phyloP scores from a whole-genome alignment of 2,329 filamentous ascomycete species.

The Sarocladium oryzae region DNA sequence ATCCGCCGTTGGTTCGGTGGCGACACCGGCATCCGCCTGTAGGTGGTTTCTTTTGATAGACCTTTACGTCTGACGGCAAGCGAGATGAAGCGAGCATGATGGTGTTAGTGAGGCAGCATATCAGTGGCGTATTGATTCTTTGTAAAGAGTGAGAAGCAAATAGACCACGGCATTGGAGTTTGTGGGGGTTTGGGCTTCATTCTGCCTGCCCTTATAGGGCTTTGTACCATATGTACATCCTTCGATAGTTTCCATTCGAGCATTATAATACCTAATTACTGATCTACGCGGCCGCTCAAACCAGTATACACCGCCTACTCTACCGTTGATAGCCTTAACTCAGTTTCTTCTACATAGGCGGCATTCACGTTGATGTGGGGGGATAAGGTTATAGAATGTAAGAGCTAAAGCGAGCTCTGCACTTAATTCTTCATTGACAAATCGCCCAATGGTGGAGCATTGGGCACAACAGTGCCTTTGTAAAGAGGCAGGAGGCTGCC shows the following conservation, averaged over 20 bases:
- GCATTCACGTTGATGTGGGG: too few species aligned
- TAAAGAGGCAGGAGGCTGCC: not conserved
- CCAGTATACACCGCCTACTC: too few species aligned
- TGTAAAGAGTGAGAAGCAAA: not conserved
- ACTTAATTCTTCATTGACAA: too few species aligned
- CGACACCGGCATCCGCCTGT: slow-evolving; percentile 29
- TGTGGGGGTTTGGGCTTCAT: not conserved
- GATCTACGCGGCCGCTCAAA: too few species aligned
- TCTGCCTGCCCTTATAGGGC: not conserved
- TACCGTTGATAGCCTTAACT: too few species aligned
- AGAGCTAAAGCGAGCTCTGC: too few species aligned
- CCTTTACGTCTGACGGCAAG: not conserved
- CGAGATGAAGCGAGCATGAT: not conserved
- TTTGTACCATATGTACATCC: not conserved
- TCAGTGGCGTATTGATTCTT: not conserved
- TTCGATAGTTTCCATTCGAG: not conserved
- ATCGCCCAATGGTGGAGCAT: too few species aligned
- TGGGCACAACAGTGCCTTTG: not conserved
- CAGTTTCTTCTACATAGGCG: too few species aligned
- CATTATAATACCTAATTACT: not conserved
- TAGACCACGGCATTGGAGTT: slow-evolving; percentile 1
- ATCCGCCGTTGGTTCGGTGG: slow-evolving; percentile 55
- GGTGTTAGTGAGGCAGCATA: not conserved
- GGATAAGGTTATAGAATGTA: too few species aligned
- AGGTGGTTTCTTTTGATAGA: too few species aligned